Conservation (phyloP, 768 basidiomycete species). For the Boletus rex-veris region DNA sequence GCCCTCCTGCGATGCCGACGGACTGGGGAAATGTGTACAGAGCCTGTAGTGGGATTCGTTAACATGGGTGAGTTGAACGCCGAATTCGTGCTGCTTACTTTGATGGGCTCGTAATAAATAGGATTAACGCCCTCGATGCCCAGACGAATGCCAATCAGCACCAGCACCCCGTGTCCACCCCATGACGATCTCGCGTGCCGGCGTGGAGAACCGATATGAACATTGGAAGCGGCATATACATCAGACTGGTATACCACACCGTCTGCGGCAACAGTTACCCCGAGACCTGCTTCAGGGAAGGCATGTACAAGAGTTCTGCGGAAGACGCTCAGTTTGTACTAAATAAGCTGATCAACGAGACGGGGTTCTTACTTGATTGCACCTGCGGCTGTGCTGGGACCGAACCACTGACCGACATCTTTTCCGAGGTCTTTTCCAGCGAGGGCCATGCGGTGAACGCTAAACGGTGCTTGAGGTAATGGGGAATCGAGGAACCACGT, state of each 20-base stretch:
- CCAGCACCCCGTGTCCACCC: conserved; percentile 82
- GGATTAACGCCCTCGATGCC: conserved; percentile 95
- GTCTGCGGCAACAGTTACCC: conserved; percentile 81
- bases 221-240: conserved; percentile 72
- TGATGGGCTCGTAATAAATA: conserved; percentile 85
- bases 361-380: conserved; percentile 71
- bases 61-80: background rate
- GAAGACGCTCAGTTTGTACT: conserved; percentile 1
- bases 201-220: conserved; percentile 28
- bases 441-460: conserved; percentile 93
- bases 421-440: conserved; percentile 94
- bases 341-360: background rate
- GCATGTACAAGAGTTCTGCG: conserved; percentile 68
- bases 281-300: conserved; percentile 77
- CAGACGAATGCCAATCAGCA: conserved; percentile 82
- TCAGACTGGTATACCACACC: conserved; percentile 80
- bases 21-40: conserved; percentile 93
- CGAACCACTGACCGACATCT: conserved; percentile 97
- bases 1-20: conserved; percentile 93
- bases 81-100: conserved; percentile 39
- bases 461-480: conserved; percentile 79
- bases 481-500: conserved; percentile 97
- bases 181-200: conserved; percentile 43
- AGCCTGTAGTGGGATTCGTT: conserved; percentile 42
- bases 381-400: conserved; percentile 95